Base-by-base conservation (phyloP, 2,329 filamentous ascomycete genomes). In the Sphaerulina musiva region DNA sequence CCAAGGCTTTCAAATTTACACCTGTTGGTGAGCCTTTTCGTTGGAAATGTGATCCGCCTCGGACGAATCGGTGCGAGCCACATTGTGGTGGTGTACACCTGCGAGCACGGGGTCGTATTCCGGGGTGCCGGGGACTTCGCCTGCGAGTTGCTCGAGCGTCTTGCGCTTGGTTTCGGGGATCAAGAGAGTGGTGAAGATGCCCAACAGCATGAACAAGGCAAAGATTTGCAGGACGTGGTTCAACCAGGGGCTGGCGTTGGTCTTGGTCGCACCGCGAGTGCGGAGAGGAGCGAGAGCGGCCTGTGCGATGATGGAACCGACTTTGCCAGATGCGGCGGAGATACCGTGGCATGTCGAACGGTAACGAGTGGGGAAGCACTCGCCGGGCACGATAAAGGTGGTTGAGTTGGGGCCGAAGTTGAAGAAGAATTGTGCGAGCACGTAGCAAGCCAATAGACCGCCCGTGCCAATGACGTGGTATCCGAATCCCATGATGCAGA, bases 221-320 rank as follows among this genome's bases (percentile, higher is more conserved):
- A 88, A 90, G 38, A 90, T 85, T 68, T 89, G 78, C 74, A 92
- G 83, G 38, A 91, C 79, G 53, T 85, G 82, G 68, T 87, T 79
- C 51, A 91, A 77, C 79, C 84, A 86, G 1, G 85, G 86, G 1
- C 70, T 75, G 0, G 78, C 78, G 17, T 74, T 72, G 56, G 79
- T 80, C 12, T 74, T 69, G 6, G 74, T 71, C 0, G 74, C 70
- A 26, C 82, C 85, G 32, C 78, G 78, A 14, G 78, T 79, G 36
- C 74, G 71, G 59, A 77, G 74, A 44, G 75, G 74, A 43, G 73
- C 75, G 54, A 78, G 75, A 60, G 76, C 71, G 11, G 74, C 73
- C 59, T 77, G 74, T 3, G 76, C 75, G 61, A 77, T 73, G 60
- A 78, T 76, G 55, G 75, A 72, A 50, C 75, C 76, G 45, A 78